Conservation (phyloP, 257 asterid genomes). For the Echites panduratus region DNA sequence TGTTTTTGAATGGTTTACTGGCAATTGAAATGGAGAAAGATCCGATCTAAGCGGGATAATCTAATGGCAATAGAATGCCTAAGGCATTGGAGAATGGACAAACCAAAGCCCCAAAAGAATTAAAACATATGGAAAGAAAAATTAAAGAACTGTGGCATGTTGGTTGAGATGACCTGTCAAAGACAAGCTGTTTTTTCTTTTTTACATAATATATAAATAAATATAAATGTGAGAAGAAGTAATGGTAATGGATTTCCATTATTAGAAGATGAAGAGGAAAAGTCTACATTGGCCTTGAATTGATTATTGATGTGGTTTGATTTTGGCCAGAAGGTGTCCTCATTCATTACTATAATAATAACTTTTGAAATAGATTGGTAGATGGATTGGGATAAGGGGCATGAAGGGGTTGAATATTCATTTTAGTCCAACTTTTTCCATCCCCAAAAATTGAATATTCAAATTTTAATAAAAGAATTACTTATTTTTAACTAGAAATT, state of each 20-base stretch:
- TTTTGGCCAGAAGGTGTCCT: conserved; percentile 4
- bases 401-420: neutral
- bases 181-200: neutral
- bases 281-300: conserved; percentile 8
- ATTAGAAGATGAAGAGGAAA: conserved; percentile 1
- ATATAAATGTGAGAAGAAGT: neutral
- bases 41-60: conserved; percentile 74
- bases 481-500: too few relatives aligned
- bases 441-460: too few relatives aligned
- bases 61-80: neutral
- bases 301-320: conserved; percentile 9
- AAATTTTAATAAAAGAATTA: too few relatives aligned
- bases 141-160: conserved; percentile 21
- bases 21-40: conserved; percentile 44
- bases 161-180: conserved; percentile 18
- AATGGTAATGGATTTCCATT: neutral
- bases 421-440: too few relatives aligned
- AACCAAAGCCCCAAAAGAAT: conserved; percentile 19
- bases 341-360: neutral
- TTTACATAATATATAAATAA: too few relatives aligned
- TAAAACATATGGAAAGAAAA: conserved; percentile 23
- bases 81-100: conserved; percentile 1
- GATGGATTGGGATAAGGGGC: neutral
- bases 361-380: neutral
- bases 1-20: conserved; percentile 28